Percentiles rank a stretch among this genome's conserved stretches.
phyloP scores from a whole-genome alignment of 768 basidiomycete species.

The Filobasidium floriforme region DNA sequence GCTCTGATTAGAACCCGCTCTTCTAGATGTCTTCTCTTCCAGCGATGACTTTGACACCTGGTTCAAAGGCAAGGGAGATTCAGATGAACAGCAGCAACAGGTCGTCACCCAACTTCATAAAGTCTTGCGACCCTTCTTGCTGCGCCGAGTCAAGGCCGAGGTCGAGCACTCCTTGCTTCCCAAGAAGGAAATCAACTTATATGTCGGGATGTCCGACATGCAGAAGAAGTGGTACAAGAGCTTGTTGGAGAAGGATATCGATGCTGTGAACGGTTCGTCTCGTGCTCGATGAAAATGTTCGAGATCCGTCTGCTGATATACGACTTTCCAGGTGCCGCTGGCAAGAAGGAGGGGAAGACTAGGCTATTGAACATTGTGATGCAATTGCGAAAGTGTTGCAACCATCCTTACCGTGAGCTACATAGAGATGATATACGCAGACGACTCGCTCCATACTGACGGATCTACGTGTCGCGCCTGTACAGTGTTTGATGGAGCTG shows the following conservation, averaged over 20 bases:
- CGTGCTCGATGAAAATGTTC: background rate
- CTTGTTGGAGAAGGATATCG: conserved; percentile 94
- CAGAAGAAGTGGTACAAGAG: conserved; percentile 93
- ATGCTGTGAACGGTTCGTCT: conserved; percentile 80
- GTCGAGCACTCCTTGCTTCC: conserved; percentile 93
- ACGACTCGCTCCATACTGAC: background rate
- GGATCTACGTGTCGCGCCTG: background rate
- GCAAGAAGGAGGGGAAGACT: conserved; percentile 98
- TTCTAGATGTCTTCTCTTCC: conserved; percentile 30
- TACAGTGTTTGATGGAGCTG: conserved; percentile 44
- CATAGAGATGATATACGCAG: no score
- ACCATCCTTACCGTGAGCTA: conserved; percentile 47
- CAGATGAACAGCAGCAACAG: conserved; percentile 59
- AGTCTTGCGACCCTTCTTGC: conserved; percentile 86
- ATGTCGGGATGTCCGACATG: conserved; percentile 93
- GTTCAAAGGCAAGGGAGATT: conserved; percentile 73
- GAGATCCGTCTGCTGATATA: background rate
- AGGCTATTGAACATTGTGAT: conserved; percentile 98
- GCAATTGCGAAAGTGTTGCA: conserved; percentile 61
- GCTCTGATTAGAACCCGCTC: background rate
- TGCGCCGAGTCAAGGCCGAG: conserved; percentile 88
- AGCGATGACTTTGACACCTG: conserved; percentile 84
- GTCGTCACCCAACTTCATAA: conserved; percentile 96
- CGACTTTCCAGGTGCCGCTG: conserved; percentile 60
- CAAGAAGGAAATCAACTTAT: conserved; percentile 98